phyloP scores from a whole-genome alignment of 257 asterid species.

The Solanum arcanum region DNA sequence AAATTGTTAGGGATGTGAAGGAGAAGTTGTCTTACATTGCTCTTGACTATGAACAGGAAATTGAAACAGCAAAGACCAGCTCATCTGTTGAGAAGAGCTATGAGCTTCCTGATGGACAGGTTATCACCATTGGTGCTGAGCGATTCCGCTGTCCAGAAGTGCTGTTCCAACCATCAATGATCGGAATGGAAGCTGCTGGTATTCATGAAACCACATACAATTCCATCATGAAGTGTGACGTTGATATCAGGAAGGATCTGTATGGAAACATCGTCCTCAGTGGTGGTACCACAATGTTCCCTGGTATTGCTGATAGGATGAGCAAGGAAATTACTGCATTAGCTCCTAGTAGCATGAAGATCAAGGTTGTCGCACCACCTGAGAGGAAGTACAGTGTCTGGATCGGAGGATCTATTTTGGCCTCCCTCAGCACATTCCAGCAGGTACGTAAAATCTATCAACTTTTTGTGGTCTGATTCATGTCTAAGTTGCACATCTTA shows the following conservation, averaged over 20 bases:
- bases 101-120: constrained; percentile 18
- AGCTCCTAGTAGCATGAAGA: constrained; percentile 11
- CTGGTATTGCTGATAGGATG: constrained; percentile 11
- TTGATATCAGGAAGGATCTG: constrained; percentile 23
- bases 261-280: constrained; percentile 21
- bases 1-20: constrained; percentile 17
- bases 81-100: constrained; percentile 23
- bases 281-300: constrained; percentile 23
- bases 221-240: constrained; percentile 26
- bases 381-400: constrained; percentile 10
- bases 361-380: constrained; percentile 7
- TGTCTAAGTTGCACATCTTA: neutral
- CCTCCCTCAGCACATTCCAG: constrained; percentile 10
- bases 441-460: neutral
- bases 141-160: constrained; percentile 34
- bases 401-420: constrained; percentile 8
- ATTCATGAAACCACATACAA: constrained; percentile 24
- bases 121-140: constrained; percentile 23
- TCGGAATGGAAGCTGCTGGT: constrained; percentile 26
- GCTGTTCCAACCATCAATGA: constrained; percentile 28
- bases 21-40: constrained; percentile 16
- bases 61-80: constrained; percentile 21
- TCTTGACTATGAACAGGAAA: constrained; percentile 21
- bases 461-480: neutral
- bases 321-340: constrained; percentile 7